Base-by-base conservation (phyloP, 257 asterid species). In the Lantana camara region DNA sequence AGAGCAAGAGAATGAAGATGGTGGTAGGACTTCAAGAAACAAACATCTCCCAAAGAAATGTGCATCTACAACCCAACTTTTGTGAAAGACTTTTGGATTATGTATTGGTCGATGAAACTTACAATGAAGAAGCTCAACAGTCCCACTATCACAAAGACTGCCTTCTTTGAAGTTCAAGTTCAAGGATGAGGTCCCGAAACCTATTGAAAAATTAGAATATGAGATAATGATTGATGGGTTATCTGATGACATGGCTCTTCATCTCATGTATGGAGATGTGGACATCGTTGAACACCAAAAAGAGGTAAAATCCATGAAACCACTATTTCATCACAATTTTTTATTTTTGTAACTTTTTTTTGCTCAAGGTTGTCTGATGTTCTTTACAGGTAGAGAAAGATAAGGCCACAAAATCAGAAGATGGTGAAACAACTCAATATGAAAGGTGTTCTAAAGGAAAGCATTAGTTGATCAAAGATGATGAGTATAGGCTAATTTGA, bases 131-230 rank as follows among this genome's bases (percentile, higher is more conserved):
- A 50, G 57, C 14, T 20, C 16, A 56, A 16, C 47, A 59, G 32
- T 3, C 53, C 19, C 1, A 22, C 0, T 8, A 29, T 11, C 14
- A 14, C 6, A 24, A 15, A 27, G 5, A 7, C 9, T 6, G n/a
- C 2, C 75, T 72, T 44, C 78, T 0, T 17, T 14, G 32, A 77
- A 63, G 57, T 77, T 77, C 51, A 63, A 63, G 7, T 72, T 77
- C 5, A 66, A 63, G 12, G 75, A 72, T 22, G 78, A 72, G 15
- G 46, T 34, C 4, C 60, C 70, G 13, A 41, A 46, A 32, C 51
- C 57, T 40, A 66, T 15, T 3, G 78, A 63, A 37, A 57, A 68
- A 49, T 49, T 73, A 4, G 73, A 51, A 9, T 10, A 5, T 9
- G 78, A 76, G 15, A 22, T 13, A 21, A 29, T 29, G 73, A 35